Evolutionary conservation across 805 yeast species (phyloP).

Genomic region (Suhomyces tanzawaensis): DNA sequence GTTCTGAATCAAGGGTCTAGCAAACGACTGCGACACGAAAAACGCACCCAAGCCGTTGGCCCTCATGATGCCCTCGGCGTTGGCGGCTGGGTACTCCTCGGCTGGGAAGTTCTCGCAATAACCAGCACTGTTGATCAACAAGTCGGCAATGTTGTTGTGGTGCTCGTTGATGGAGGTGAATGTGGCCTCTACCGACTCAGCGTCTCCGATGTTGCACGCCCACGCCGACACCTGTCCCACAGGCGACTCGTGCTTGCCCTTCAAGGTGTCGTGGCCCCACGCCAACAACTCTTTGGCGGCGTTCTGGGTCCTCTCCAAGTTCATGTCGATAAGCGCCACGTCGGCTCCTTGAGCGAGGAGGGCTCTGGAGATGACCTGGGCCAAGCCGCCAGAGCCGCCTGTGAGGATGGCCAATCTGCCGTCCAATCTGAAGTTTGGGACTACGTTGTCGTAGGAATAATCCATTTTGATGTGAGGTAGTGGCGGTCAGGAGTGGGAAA

Average conservation of each 20-base stretch:
- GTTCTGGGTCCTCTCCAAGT: conserved; percentile 54
- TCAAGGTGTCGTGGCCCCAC: conserved; percentile 48
- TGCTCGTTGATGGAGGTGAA: conserved; percentile 53
- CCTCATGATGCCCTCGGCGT: conserved; percentile 64
- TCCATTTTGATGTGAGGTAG: conserved; percentile 14
- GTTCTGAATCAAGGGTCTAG: conserved; percentile 59
- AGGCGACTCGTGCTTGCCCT: conserved; percentile 30
- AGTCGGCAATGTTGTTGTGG: conserved; percentile 60
- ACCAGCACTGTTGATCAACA: conserved; percentile 79
- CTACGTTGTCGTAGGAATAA: conserved; percentile 42
- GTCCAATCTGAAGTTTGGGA: conserved; percentile 66
- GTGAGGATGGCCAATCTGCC: conserved; percentile 71
- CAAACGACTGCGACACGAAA: conserved; percentile 71
- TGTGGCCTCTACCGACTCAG: conserved; percentile 53
- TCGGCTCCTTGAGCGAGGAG: conserved; percentile 75
- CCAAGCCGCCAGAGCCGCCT: conserved; percentile 81
- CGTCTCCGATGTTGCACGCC: conserved; percentile 72
- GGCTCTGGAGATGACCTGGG: conserved; percentile 62
- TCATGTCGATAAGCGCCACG: conserved; percentile 69
- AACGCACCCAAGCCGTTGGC: conserved; percentile 75
- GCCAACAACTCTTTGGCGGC: conserved; percentile 49
- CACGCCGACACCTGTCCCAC: conserved; percentile 55
- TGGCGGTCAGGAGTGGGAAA: background rate
- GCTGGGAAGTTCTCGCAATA: conserved; percentile 81
- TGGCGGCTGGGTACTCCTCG: conserved; percentile 67